Evolutionary conservation across 306 rosid species (phyloP).

Genomic region (Erythrophleum fordii): DNA sequence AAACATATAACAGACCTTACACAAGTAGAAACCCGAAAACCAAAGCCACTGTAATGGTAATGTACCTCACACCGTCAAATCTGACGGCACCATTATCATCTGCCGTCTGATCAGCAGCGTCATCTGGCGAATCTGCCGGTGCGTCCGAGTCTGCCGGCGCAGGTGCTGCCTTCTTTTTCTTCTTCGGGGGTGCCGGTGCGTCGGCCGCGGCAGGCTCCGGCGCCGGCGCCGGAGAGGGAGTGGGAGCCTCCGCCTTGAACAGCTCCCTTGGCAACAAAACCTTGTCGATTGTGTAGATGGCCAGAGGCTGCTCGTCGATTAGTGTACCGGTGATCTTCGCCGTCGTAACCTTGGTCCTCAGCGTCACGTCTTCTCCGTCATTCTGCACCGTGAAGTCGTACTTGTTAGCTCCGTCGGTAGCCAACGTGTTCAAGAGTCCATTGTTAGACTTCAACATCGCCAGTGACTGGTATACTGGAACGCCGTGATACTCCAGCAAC

Average conservation of each 20-base stretch:
- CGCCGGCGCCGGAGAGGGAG: conserved; percentile 62
- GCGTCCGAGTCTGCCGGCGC: conserved; percentile 37
- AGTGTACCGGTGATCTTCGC: conserved; percentile 71
- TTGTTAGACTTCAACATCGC: conserved; percentile 66
- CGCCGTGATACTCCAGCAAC: conserved; percentile 69
- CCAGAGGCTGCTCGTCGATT: conserved; percentile 72
- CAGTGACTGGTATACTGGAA: conserved; percentile 68
- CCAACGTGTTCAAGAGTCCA: conserved; percentile 72
- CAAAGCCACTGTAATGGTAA: conserved; percentile 33
- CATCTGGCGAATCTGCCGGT: conserved; percentile 52
- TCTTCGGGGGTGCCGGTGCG: conserved; percentile 51
- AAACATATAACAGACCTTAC: conserved; percentile 38
- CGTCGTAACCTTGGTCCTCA: conserved; percentile 59
- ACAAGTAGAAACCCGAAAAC: conserved; percentile 38
- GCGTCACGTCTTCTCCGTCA: conserved; percentile 71
- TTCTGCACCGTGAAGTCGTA: conserved; percentile 81
- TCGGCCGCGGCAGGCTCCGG: conserved; percentile 65
- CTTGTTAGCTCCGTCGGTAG: conserved; percentile 76
- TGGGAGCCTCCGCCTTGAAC: conserved; percentile 54
- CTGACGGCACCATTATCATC: conserved; percentile 51
- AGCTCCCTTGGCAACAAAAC: conserved; percentile 76
- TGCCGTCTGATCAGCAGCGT: conserved; percentile 62
- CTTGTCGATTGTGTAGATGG: conserved; percentile 59
- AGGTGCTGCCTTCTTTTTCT: conserved; percentile 31
- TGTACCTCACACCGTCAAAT: conserved; percentile 41